Evolutionary conservation across 2,329 filamentous ascomycete species (phyloP).

Genomic region (Aphanoascus verrucosus): DNA sequence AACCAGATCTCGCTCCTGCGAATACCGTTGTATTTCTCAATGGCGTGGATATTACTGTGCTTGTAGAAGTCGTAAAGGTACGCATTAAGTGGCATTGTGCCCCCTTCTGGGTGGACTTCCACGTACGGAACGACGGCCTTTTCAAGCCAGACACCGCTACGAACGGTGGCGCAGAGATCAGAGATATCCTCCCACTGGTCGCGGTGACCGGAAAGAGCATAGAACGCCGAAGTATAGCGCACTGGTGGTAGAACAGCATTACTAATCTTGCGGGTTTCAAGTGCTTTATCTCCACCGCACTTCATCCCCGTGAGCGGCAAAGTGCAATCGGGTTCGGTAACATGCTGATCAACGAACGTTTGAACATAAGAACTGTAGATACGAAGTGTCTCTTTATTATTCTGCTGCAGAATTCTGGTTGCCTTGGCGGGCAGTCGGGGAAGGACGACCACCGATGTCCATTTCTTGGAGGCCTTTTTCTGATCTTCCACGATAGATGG

Average conservation of each 20-base stretch:
- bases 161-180: slow-evolving; percentile 56
- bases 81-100: slow-evolving; percentile 33
- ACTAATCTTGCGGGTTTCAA: slow-evolving; percentile 14
- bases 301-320: slow-evolving; percentile 50
- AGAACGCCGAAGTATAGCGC: slow-evolving; percentile 48
- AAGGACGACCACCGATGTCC: slow-evolving; percentile 56
- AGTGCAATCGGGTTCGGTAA: slow-evolving; percentile 42
- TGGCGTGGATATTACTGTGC: slow-evolving; percentile 52
- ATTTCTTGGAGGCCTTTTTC: slow-evolving; percentile 43
- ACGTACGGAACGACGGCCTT: slow-evolving; percentile 62
- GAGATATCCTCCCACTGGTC: slow-evolving; percentile 55
- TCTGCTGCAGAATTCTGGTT: slow-evolving; percentile 44
- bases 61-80: slow-evolving; percentile 64
- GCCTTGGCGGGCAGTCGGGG: slow-evolving; percentile 51
- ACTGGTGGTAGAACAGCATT: slow-evolving; percentile 19
- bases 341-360: slow-evolving; percentile 57
- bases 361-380: slow-evolving; percentile 60
- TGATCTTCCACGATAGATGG: slow-evolving; percentile 40
- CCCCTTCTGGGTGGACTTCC: slow-evolving; percentile 48
- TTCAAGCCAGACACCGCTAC: slow-evolving; percentile 63
- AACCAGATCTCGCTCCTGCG: slow-evolving; percentile 61
- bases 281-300: slow-evolving; percentile 28
- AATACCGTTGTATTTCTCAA: slow-evolving; percentile 57
- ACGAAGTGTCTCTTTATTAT: slow-evolving; percentile 55
- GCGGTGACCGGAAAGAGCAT: slow-evolving; percentile 56